Conservation (phyloP, 2,329 filamentous ascomycete species). For the Pestalotiopsis sp. region DNA sequence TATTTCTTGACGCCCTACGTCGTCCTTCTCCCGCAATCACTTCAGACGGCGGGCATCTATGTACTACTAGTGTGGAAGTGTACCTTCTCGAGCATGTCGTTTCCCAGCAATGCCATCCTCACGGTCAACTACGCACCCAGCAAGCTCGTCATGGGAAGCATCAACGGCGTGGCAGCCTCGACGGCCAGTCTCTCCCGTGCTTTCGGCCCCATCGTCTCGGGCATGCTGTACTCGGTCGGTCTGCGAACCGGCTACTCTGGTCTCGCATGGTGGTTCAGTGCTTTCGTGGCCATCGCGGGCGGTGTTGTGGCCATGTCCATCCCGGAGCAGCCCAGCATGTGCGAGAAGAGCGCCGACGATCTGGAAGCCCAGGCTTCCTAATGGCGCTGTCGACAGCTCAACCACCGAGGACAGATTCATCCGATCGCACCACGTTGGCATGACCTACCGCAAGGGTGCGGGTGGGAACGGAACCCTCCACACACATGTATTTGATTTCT, state of each 20-base stretch:
- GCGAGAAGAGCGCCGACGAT: conserved; percentile 37
- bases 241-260: conserved; percentile 81
- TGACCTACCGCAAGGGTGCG: not conserved
- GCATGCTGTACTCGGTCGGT: conserved; percentile 80
- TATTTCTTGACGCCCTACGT: conserved; percentile 90
- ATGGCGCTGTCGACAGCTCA: not conserved
- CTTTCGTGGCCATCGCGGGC: conserved; percentile 73
- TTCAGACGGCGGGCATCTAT: conserved; percentile 78
- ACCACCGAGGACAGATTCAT: not conserved
- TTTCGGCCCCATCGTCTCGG: conserved; percentile 86
- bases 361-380: conserved; percentile 12
- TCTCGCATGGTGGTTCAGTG: conserved; percentile 91
- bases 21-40: conserved; percentile 73
- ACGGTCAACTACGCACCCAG: conserved; percentile 87
- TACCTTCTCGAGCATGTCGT: conserved; percentile 87
- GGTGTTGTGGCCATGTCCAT: conserved; percentile 77
- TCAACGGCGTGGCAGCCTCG: conserved; percentile 91
- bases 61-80: conserved; percentile 86
- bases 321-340: conserved; percentile 59
- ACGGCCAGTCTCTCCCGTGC: conserved; percentile 87
- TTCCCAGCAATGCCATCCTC: conserved; percentile 87
- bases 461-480: not conserved
- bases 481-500: not conserved
- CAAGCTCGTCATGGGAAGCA: conserved; percentile 80
- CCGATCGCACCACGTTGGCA: not conserved